Evolutionary conservation across 306 rosid genomes (phyloP).

Genomic region (Hippophae gyantsensis): DNA sequence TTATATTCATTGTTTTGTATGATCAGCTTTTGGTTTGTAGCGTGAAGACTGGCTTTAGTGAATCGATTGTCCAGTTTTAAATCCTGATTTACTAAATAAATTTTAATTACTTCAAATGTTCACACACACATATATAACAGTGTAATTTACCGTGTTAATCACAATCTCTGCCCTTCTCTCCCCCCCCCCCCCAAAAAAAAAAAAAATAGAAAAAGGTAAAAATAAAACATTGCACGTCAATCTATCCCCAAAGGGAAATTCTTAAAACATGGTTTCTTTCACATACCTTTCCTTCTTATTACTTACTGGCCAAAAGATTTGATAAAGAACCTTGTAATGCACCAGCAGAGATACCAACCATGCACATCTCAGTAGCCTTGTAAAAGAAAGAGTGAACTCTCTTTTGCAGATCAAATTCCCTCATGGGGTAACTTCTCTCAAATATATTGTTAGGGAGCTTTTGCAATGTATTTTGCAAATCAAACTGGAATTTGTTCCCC

Average conservation of each 20-base stretch:
- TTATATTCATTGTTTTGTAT: too few relatives aligned
- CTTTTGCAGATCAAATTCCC: slow-evolving; percentile 88
- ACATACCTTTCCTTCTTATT: slow-evolving; percentile 78
- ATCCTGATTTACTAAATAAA: too few relatives aligned
- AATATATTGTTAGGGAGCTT: slow-evolving; percentile 96
- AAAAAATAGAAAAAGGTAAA: too few relatives aligned
- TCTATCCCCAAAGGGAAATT: not conserved
- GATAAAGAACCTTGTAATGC: slow-evolving; percentile 80
- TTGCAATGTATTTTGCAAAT: slow-evolving; percentile 93
- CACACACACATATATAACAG: too few relatives aligned
- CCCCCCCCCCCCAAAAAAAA: too few relatives aligned
- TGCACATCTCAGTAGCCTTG: slow-evolving; percentile 95
- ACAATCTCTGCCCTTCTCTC: too few relatives aligned
- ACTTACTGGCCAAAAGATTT: slow-evolving; percentile 53
- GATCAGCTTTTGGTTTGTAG: too few relatives aligned
- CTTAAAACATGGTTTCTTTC: not conserved
- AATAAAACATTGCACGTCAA: too few relatives aligned
- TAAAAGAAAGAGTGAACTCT: slow-evolving; percentile 80
- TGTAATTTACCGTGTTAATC: too few relatives aligned
- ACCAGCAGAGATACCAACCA: slow-evolving; percentile 88
- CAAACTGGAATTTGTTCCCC: slow-evolving; percentile 84
- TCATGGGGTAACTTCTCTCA: slow-evolving; percentile 84
- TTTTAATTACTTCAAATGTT: too few relatives aligned
- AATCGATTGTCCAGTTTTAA: too few relatives aligned
- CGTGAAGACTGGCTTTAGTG: too few relatives aligned